These are phyloP conservation scores for Myxozyma monticola DNA, from an alignment of 805 yeast genomes.

Conservation along the genomic window DNA sequence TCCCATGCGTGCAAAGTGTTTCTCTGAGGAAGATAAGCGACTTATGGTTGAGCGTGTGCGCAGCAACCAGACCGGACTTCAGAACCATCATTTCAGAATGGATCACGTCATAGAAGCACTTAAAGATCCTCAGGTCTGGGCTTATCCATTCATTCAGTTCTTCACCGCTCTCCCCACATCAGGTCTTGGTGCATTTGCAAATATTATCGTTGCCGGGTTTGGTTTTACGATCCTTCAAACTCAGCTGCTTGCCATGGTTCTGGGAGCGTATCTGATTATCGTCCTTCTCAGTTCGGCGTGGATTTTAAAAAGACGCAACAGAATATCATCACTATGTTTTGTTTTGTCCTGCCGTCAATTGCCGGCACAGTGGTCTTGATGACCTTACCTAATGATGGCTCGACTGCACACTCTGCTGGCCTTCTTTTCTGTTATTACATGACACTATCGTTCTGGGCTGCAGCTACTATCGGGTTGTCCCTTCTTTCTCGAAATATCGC, in stretches of 20 bases:
- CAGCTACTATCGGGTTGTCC: slow-evolving; percentile 21
- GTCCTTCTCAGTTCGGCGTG: slow-evolving; percentile 35
- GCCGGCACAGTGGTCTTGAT: slow-evolving; percentile 39
- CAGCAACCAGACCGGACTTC: slow-evolving; percentile 39
- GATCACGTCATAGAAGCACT: slow-evolving; percentile 17
- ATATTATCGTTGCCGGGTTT: slow-evolving; percentile 37
- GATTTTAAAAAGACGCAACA: slow-evolving; percentile 28
- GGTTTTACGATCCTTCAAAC: slow-evolving; percentile 39
- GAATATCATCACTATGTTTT: slow-evolving; percentile 35
- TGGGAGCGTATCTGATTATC: slow-evolving; percentile 40
- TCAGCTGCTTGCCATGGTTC: slow-evolving; percentile 40
- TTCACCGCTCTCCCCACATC: slow-evolving; percentile 35
- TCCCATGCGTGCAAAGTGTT: slow-evolving; percentile 28
- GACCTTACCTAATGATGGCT: slow-evolving; percentile 33
- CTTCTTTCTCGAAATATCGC: slow-evolving; percentile 35
- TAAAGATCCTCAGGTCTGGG: slow-evolving; percentile 32
- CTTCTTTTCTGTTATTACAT: slow-evolving; percentile 39
- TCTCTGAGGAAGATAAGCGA: slow-evolving; percentile 37
- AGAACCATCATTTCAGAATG: slow-evolving; percentile 15
- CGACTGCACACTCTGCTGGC: slow-evolving; percentile 34
- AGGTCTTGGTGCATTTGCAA: slow-evolving; percentile 40
- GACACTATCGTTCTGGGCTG: slow-evolving; percentile 34
- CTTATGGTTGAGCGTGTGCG: slow-evolving; percentile 31
- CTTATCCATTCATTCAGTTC: slow-evolving; percentile 36
- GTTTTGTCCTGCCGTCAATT: slow-evolving; percentile 39